Conservation (phyloP, 169 alveolate genomes). For the Plasmodium ovale region DNA sequence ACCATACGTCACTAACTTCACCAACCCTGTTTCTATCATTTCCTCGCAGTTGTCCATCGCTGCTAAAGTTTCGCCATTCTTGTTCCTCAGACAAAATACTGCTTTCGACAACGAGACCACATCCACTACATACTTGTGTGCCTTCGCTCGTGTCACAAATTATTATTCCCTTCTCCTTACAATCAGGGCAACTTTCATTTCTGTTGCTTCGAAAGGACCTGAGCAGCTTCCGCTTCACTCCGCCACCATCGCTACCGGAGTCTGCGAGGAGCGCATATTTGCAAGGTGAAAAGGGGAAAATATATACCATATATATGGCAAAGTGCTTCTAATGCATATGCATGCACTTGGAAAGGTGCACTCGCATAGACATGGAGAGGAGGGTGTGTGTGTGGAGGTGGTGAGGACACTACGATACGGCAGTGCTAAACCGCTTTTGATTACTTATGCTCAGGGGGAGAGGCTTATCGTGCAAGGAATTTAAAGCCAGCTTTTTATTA, state of each 20-base stretch:
- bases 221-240: constrained; percentile 48
- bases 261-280: too few relatives aligned
- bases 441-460: constrained; percentile 19
- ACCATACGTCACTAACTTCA: constrained; percentile 90
- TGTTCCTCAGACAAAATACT: constrained; percentile 90
- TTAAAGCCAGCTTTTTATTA: constrained; percentile 43
- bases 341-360: not conserved
- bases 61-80: constrained; percentile 91
- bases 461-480: constrained; percentile 15
- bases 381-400: too few relatives aligned
- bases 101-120: constrained; percentile 90
- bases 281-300: not conserved
- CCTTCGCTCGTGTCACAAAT: constrained; percentile 90
- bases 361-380: too few relatives aligned
- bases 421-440: too few relatives aligned
- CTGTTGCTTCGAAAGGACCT: constrained; percentile 64
- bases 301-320: not conserved
- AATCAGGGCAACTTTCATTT: constrained; percentile 80
- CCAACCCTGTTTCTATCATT: constrained; percentile 91
- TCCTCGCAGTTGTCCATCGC: constrained; percentile 82
- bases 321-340: not conserved
- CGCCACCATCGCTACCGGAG: not conserved
- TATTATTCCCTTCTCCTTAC: constrained; percentile 84
- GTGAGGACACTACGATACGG: too few relatives aligned
- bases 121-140: constrained; percentile 88